These are phyloP conservation scores for Begonia loranthoides DNA, from an alignment of 306 rosid genomes.

Conservation along the genomic window DNA sequence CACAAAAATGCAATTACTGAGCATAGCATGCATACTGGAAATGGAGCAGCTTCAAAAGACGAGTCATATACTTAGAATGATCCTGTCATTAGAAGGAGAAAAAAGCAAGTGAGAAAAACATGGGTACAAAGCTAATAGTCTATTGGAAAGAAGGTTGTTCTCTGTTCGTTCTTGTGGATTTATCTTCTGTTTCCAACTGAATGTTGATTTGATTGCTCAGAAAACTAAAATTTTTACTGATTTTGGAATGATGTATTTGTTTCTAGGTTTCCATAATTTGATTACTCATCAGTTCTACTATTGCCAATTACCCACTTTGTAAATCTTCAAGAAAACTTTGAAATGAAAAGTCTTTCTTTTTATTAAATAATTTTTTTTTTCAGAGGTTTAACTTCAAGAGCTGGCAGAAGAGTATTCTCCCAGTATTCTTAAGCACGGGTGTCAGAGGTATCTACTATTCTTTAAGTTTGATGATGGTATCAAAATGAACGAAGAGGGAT, in stretches of 20 bases:
- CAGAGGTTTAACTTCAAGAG: slow-evolving; percentile 26
- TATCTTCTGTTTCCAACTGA: no score
- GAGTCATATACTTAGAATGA: slow-evolving; percentile 20
- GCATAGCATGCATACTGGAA: slow-evolving; percentile 21
- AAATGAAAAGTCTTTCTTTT: no score
- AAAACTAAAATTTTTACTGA: no score
- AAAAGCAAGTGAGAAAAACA: slow-evolving; percentile 47
- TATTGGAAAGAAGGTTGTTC: slow-evolving; percentile 38
- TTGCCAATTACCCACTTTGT: no score
- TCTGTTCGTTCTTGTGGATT: no score
- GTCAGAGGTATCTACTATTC: slow-evolving; percentile 69
- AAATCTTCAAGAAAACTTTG: no score
- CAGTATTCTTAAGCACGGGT: slow-evolving; percentile 63
- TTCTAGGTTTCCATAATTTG: no score
- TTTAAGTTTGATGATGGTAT: slow-evolving; percentile 81
- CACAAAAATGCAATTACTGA: slow-evolving; percentile 16
- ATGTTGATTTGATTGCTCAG: no score
- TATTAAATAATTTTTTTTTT: slow-evolving; percentile 7
- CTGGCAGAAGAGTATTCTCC: slow-evolving; percentile 36
- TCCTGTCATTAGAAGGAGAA: slow-evolving; percentile 15
- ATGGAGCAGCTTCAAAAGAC: slow-evolving; percentile 16
- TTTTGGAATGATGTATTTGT: no score
- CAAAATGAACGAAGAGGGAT: slow-evolving; percentile 88
- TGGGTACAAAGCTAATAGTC: slow-evolving; percentile 21
- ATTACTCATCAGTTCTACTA: no score